Conservation (phyloP, 306 rosid species). For the Acacia acuminata region DNA sequence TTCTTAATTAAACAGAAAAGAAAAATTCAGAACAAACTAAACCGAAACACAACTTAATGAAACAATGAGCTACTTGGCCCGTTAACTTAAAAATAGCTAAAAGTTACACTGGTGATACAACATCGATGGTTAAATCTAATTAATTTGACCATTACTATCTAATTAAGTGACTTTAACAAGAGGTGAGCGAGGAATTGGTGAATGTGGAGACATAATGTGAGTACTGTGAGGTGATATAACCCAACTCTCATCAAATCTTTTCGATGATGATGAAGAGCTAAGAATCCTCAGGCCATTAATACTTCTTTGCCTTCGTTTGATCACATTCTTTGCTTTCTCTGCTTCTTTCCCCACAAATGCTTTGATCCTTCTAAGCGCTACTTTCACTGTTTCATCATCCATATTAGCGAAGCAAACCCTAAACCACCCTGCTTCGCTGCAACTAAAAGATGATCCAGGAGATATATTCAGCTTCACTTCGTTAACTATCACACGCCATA, state of each 20-base stretch:
- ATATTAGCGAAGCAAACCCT: constrained; percentile 2
- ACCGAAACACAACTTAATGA: background rate
- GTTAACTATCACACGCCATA: background rate
- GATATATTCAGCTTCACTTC: constrained; percentile 3
- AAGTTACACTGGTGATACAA: background rate
- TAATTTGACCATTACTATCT: background rate
- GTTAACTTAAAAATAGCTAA: background rate
- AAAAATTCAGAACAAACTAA: background rate
- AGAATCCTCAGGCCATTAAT: constrained; percentile 38
- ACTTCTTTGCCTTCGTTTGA: background rate
- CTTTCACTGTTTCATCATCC: background rate
- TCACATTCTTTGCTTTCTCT: background rate
- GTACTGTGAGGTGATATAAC: constrained; percentile 35
- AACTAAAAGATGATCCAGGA: background rate
- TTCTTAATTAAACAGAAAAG: background rate
- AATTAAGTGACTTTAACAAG: constrained; percentile 21
- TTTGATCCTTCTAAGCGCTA: background rate
- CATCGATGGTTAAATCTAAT: background rate
- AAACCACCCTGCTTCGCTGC: background rate
- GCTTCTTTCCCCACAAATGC: background rate
- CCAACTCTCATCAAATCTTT: constrained; percentile 37
- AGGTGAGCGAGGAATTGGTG: constrained; percentile 34
- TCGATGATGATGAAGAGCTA: constrained; percentile 37
- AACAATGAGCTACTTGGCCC: background rate
- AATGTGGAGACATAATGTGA: constrained; percentile 50